Base-by-base conservation (phyloP, 73 alveolate genomes). In the Paramecium sexaurelia region DNA sequence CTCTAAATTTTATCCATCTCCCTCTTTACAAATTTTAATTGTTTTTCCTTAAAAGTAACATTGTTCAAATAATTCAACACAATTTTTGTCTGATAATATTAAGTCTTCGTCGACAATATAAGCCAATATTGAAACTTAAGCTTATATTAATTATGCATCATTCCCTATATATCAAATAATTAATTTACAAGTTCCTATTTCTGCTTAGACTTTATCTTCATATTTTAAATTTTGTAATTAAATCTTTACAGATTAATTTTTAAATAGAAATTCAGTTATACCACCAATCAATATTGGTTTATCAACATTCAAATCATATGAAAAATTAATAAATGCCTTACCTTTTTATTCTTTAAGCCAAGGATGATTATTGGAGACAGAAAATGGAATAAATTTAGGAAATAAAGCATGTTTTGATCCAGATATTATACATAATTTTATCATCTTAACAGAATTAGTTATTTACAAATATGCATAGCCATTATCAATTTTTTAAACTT, bases 1-100 rank as follows among this genome's bases (percentile, higher is more conserved):
- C n/a, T 20, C 83, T 24, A 61, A 61, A 6, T 26, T 29, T 5
- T 61, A 61, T 13, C 43, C 83, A 29, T 61, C 51, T 32, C 47
- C 83, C 11, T 61, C 83, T 61, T 61, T 61, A 32, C 83, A 61
- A 11, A 61, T 61, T 11, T 61, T 61, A 0, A 13, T 61, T 1
- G 47, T 61, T 15, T 61, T 22, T 61, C 47, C 83, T 32, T 61
- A 61, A 61, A 61, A 61, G 45, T 61, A 61, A 27, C 83, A 61
- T 11, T 61, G 19, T 32, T 61, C 83, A 61, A 61, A 61, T n/a
- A 61, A 61, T 11, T 61, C 83, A 61, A 61, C 83, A 61, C 83
- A 61, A 61, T 61, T 26, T 27, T 61, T 61, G 6, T 57, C 82
- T 29, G 83, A 61, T 2, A 61, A 10, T 6, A 61, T 32, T 24